phyloP scores from a whole-genome alignment of 495 filamentous ascomycete genomes.

The Penicillium fimorum region DNA sequence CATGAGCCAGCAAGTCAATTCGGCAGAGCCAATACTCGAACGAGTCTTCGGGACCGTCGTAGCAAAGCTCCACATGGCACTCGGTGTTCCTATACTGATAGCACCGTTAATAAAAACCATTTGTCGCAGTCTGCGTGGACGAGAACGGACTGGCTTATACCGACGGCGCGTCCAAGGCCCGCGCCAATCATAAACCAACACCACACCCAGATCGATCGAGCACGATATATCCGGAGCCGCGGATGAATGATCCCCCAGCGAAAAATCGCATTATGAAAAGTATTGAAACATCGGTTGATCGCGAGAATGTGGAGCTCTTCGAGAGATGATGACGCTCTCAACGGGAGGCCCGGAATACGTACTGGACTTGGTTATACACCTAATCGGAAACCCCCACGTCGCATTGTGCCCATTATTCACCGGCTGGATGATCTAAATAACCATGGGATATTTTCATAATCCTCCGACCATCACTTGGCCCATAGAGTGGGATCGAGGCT shows the following conservation, averaged over 20 bases:
- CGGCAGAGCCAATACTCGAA: conserved; percentile 18
- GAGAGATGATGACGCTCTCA: neutral
- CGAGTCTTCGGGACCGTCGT: conserved; percentile 20
- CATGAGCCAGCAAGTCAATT: conserved; percentile 18
- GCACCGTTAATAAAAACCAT: conserved; percentile 38
- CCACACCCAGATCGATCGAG: neutral
- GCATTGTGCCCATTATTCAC: neutral
- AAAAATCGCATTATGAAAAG: conserved; percentile 13
- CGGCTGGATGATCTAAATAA: neutral
- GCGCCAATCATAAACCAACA: neutral
- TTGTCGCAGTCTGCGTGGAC: conserved; percentile 37
- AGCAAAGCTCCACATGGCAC: conserved; percentile 25
- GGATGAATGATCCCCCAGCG: neutral
- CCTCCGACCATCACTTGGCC: neutral
- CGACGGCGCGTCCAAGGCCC: conserved; percentile 12
- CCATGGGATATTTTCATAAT: neutral
- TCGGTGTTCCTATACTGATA: conserved; percentile 22
- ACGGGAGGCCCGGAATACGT: neutral
- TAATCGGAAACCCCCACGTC: neutral
- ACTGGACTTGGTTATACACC: neutral
- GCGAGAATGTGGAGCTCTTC: conserved; percentile 3
- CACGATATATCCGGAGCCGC: neutral
- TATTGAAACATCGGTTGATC: conserved; percentile 16
- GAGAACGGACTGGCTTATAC: conserved; percentile 32
- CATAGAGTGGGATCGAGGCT: neutral